Evolutionary conservation across 1,139 yeast genomes (phyloP).

Genomic region (Taphrina populina): DNA sequence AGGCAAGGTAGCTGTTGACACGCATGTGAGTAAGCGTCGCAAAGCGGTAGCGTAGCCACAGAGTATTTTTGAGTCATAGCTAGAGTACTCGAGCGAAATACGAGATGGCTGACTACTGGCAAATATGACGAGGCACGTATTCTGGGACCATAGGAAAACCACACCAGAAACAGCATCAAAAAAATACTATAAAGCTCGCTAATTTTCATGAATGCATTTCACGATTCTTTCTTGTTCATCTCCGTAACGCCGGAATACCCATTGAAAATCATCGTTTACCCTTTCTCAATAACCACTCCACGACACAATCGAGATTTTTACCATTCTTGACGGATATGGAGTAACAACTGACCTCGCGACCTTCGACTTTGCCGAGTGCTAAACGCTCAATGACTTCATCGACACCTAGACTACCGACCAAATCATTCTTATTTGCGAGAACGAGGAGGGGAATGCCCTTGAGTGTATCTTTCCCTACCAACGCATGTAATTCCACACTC

Average conservation of each 20-base stretch:
- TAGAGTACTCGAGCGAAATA: no score
- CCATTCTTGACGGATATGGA: slow-evolving; percentile 48
- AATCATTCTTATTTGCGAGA: slow-evolving; percentile 48
- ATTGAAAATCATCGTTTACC: slow-evolving; percentile 17
- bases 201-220: no score
- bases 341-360: slow-evolving; percentile 47
- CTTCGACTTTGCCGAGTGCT: slow-evolving; percentile 44
- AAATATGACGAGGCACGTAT: no score
- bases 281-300: slow-evolving; percentile 44
- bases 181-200: no score
- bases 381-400: slow-evolving; percentile 45
- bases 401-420: slow-evolving; percentile 44
- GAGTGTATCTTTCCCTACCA: slow-evolving; percentile 44
- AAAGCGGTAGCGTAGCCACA: no score
- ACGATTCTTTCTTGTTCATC: no score
- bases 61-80: no score
- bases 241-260: no score
- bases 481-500: slow-evolving; percentile 44
- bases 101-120: no score
- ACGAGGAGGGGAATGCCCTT: slow-evolving; percentile 47
- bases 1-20: slow-evolving; percentile 5
- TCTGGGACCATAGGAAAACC: no score
- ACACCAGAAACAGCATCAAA: no score
- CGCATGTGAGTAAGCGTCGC: no score
- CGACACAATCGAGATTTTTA: slow-evolving; percentile 46